Percentiles rank a stretch among this genome's conserved stretches.
Conservation (phyloP, 2,329 filamentous ascomycete genomes). For the Aureobasidium uvarum region DNA sequence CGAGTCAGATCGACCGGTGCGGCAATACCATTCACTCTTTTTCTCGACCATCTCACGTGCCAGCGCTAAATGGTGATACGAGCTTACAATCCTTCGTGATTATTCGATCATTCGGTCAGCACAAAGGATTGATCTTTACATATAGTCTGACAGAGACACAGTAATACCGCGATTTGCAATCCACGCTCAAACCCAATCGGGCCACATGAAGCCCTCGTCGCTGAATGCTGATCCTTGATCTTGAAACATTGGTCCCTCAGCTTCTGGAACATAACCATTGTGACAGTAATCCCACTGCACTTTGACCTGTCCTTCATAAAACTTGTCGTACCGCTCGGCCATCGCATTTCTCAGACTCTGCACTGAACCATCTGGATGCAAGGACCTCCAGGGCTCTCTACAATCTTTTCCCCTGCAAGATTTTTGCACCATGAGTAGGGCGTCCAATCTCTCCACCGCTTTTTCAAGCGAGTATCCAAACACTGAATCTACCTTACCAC, state of each 20-base stretch:
- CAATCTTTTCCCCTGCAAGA: slow-evolving; percentile 38
- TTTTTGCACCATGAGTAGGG: slow-evolving; percentile 38
- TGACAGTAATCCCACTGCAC: slow-evolving; percentile 44
- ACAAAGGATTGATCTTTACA: neutral
- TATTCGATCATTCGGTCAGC: neutral
- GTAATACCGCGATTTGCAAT: neutral
- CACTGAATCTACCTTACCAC: neutral
- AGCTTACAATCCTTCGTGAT: neutral
- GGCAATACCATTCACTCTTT: neutral
- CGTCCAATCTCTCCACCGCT: slow-evolving; percentile 34
- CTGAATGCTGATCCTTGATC: neutral
- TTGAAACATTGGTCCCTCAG: slow-evolving; percentile 26
- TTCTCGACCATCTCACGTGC: neutral
- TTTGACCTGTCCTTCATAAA: slow-evolving; percentile 39
- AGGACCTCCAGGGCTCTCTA: slow-evolving; percentile 35
- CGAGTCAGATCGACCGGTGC: neutral
- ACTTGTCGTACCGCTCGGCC: slow-evolving; percentile 34
- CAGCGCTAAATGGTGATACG: neutral
- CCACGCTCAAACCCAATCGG: slow-evolving; percentile 2
- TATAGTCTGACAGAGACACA: neutral
- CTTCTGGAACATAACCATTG: slow-evolving; percentile 25
- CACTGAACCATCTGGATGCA: slow-evolving; percentile 37
- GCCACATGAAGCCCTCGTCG: slow-evolving; percentile 9
- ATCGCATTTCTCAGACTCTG: slow-evolving; percentile 35
- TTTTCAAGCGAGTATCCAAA: neutral